Percentiles rank a stretch among this genome's conserved stretches.
phyloP scores from a whole-genome alignment of 2,329 filamentous ascomycete genomes.

The Clonostachys chloroleuca region DNA sequence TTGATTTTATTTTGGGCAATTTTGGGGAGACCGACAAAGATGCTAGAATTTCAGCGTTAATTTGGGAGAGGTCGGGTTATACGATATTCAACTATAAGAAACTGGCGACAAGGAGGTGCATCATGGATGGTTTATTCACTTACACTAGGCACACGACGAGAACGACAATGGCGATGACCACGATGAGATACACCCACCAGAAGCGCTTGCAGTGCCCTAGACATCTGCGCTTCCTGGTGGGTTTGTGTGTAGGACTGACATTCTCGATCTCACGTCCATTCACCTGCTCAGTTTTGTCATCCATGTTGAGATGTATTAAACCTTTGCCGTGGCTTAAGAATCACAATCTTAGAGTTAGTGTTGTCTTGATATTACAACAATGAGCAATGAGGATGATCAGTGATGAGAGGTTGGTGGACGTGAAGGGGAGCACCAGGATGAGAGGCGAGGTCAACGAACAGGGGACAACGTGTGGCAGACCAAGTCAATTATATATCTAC shows the following conservation, averaged over 20 bases:
- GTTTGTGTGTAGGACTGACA: conserved; percentile 12
- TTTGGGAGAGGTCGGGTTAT: not conserved
- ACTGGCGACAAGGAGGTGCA: not conserved
- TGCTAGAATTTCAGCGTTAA: conserved; percentile 23
- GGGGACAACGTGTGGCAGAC: too few species aligned
- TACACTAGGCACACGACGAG: conserved; percentile 57
- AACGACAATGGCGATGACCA: conserved; percentile 41
- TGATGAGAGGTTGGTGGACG: too few species aligned
- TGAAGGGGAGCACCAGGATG: too few species aligned
- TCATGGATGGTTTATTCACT: conserved; percentile 21
- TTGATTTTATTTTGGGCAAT: conserved; percentile 54
- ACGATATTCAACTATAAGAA: not conserved
- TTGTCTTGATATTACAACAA: too few species aligned
- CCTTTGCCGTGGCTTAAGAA: too few species aligned
- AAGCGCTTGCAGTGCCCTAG: conserved; percentile 47
- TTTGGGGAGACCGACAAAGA: conserved; percentile 51
- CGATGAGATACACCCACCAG: conserved; percentile 58
- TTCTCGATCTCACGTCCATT: not conserved
- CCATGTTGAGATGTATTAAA: not conserved
- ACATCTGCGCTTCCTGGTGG: conserved; percentile 29
- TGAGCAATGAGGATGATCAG: too few species aligned
- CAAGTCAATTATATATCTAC: too few species aligned
- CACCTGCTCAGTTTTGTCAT: not conserved
- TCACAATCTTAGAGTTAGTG: too few species aligned
- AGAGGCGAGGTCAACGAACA: too few species aligned